Evolutionary conservation across 768 basidiomycete genomes (phyloP).

Genomic region (Termitomyces eurrhizus): DNA sequence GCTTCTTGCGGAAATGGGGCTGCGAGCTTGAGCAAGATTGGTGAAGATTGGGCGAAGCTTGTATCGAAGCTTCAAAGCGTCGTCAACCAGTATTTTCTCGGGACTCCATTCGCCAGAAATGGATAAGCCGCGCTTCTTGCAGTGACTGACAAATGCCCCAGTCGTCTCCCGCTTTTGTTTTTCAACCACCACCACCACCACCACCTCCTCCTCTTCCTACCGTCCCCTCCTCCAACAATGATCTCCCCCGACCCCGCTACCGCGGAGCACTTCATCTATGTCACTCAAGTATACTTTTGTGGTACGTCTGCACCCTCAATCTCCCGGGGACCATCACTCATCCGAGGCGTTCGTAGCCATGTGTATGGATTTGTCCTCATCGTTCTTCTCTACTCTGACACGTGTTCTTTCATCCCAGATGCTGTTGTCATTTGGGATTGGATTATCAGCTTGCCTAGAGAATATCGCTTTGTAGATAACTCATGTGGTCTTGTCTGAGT

Average conservation of each 20-base stretch:
- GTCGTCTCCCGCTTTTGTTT: constrained; percentile 33
- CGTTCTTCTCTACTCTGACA: constrained; percentile 26
- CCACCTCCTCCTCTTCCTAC: constrained; percentile 19
- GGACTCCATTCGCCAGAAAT: constrained; percentile 22
- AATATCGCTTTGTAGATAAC: constrained; percentile 66
- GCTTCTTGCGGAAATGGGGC: constrained; percentile 11
- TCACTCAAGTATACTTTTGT: constrained; percentile 82
- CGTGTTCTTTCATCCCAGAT: constrained; percentile 41
- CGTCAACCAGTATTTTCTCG: constrained; percentile 17
- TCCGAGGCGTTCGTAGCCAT: constrained; percentile 48
- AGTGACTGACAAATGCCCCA: constrained; percentile 43
- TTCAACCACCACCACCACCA: constrained; percentile 30
- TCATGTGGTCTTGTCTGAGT: constrained; percentile 16
- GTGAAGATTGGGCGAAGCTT: constrained; percentile 15
- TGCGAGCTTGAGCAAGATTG: constrained; percentile 10
- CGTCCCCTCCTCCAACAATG: constrained; percentile 19
- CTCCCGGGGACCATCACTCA: constrained; percentile 24
- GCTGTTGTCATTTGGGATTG: constrained; percentile 85
- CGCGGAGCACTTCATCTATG: constrained; percentile 75
- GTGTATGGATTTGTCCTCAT: constrained; percentile 44
- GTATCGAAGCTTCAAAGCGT: constrained; percentile 12
- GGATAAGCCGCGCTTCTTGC: constrained; percentile 39
- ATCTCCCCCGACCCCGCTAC: constrained; percentile 34
- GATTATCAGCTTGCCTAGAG: constrained; percentile 73
- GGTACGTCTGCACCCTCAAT: constrained; percentile 47